Evolutionary conservation across 495 filamentous ascomycete species (phyloP), one percentile per base, ranked within the genome.

Genomic region (Penicillium riverlandense): DNA sequence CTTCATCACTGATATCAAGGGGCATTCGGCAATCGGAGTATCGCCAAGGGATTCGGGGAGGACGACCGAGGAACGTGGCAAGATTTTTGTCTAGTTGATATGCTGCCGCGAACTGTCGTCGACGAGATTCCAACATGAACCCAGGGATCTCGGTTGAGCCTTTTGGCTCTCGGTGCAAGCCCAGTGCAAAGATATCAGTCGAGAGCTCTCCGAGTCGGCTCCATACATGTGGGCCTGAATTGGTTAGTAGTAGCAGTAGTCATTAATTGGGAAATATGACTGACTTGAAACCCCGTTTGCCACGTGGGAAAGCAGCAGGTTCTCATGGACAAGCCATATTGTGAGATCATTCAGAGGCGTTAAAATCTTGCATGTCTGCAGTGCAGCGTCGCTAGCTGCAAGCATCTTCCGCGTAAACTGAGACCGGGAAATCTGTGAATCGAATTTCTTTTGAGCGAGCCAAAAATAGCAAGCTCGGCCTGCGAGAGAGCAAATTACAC

Each of bases 21-120:
- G 78, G 78, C 13, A 74, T 49, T 6, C 72, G 65, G 22, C 77
- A 71, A 10, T 74, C 70, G 8, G 67, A 67, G 53, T 76, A 77
- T 8, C 71, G 63, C 22, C 58, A 59, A 11, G 67, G 69, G 5
- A 82, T 57, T 5, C 69, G 53, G 0, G 78, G 77, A 6, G 78
- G 77, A 11, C 79, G 57, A 1, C 75, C 78, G 1, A 76, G 51
- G 36, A 79, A 79, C 0, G 74, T 72, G 6, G 72, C 68, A 0
- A 76, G 48, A 4, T 50, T 59, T 55, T 80, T 80, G 41, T 77
- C 75, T 1, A 68, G 49, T 7, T 63, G 60, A 39, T 76, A 80
- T 1, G 68, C 59, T 11, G 65, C 58, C 14, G 72, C 61, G 48
- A 80, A 81, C 1, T 73, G 36, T 10, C 69, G 66, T 48, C 74